These are phyloP conservation scores for Plasmodium berghei DNA, from an alignment of 169 alveolate genomes.

Conservation along the genomic window DNA sequence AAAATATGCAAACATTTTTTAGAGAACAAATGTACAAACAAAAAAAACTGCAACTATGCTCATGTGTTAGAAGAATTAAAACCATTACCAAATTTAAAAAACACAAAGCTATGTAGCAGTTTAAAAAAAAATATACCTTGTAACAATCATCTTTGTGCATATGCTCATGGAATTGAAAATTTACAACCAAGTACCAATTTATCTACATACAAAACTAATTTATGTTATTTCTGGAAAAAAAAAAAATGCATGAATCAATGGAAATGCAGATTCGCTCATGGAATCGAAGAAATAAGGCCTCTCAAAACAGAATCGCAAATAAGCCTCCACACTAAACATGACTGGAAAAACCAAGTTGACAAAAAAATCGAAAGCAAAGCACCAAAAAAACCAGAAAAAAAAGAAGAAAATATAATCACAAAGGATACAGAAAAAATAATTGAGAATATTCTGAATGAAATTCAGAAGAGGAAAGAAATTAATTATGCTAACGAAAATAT, in stretches of 20 bases:
- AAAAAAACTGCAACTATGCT: constrained; percentile 56
- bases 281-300: constrained; percentile 70
- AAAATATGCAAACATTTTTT: constrained; percentile 60
- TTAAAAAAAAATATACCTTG: constrained; percentile 44
- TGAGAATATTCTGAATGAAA: neutral
- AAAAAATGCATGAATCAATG: constrained; percentile 70
- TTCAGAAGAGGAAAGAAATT: neutral
- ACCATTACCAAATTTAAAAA: constrained; percentile 61
- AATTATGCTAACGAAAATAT: no score
- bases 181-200: constrained; percentile 65
- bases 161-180: constrained; percentile 56
- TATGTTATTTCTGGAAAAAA: constrained; percentile 66
- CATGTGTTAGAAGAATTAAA: constrained; percentile 59
- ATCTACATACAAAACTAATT: constrained; percentile 60
- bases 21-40: constrained; percentile 40
- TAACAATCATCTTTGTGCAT: constrained; percentile 46
- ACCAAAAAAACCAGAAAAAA: neutral
- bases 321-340: no score
- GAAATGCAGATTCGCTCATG: constrained; percentile 75
- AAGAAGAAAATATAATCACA: neutral
- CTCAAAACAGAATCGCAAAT: neutral
- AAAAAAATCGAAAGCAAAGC: constrained; percentile 9
- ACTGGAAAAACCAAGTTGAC: neutral
- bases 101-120: constrained; percentile 60
- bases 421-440: neutral